phyloP scores from a whole-genome alignment of 148 eudicot species.

The Vaccinium corymbosum region DNA sequence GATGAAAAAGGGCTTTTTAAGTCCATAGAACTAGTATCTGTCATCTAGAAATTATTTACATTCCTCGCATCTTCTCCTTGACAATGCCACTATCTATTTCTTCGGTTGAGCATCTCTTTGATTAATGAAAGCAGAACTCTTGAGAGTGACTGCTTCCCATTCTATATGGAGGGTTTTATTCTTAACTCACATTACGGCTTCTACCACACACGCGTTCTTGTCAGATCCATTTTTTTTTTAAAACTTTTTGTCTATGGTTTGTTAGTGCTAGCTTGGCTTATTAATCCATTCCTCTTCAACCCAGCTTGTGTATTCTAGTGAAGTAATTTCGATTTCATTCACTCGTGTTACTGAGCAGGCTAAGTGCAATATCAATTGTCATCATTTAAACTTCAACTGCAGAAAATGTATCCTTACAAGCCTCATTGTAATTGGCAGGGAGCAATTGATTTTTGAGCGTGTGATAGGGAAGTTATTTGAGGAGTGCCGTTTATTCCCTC shows the following conservation, averaged over 20 bases:
- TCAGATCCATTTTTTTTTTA: neutral
- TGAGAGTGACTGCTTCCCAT: neutral
- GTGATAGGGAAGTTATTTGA: constrained; percentile 10
- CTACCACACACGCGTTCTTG: neutral
- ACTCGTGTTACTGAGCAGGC: neutral
- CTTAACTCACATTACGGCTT: neutral
- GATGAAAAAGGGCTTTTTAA: neutral
- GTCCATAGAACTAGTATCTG: neutral
- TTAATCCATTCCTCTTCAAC: neutral
- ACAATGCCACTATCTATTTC: neutral
- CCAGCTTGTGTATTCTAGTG: neutral
- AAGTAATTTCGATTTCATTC: neutral
- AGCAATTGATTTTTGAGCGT: constrained; percentile 4
- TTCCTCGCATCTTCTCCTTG: neutral
- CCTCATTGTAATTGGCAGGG: neutral
- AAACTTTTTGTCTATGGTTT: neutral
- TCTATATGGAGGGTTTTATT: neutral
- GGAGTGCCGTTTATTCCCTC: constrained; percentile 9
- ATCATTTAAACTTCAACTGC: neutral
- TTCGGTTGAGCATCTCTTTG: neutral
- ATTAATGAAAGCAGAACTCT: neutral
- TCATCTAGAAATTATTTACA: neutral
- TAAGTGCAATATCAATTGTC: neutral
- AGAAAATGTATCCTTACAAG: neutral
- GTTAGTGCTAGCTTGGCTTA: neutral